Evolutionary conservation across 768 basidiomycete species (phyloP).

Genomic region (Exsudoporus frostii): DNA sequence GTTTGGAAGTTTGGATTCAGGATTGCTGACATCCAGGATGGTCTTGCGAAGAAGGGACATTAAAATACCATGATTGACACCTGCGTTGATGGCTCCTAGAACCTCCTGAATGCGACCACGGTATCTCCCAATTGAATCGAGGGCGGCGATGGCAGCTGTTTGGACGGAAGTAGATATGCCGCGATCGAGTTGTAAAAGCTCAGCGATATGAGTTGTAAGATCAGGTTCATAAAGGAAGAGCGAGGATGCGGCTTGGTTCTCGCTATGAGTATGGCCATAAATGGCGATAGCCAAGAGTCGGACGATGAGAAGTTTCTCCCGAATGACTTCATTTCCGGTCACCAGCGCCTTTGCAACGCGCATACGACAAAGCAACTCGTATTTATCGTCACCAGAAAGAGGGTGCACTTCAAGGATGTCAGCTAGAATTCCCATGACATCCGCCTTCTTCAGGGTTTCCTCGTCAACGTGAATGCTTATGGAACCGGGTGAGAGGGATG

Average conservation of each 20-base stretch:
- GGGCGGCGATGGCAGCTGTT: constrained; percentile 80
- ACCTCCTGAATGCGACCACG: constrained; percentile 83
- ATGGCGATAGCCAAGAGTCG: constrained; percentile 87
- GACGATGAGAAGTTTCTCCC: constrained; percentile 77
- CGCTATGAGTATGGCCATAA: constrained; percentile 83
- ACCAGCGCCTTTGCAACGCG: constrained; percentile 72
- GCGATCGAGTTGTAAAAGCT: constrained; percentile 79
- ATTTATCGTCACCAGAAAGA: constrained; percentile 80
- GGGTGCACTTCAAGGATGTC: constrained; percentile 65
- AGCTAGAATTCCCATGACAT: constrained; percentile 73
- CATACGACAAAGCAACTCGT: constrained; percentile 84
- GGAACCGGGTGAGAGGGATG: constrained; percentile 43
- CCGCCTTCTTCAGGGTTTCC: constrained; percentile 54
- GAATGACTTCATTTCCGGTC: constrained; percentile 53
- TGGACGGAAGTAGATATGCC: constrained; percentile 71
- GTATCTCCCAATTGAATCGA: constrained; percentile 88
- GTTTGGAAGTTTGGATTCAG: constrained; percentile 64
- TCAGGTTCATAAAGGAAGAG: constrained; percentile 96
- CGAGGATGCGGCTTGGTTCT: constrained; percentile 72
- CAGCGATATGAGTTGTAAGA: constrained; percentile 82
- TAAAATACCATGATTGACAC: constrained; percentile 92
- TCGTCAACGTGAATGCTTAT: constrained; percentile 62
- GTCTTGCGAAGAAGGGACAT: constrained; percentile 87
- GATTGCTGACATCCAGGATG: constrained; percentile 64
- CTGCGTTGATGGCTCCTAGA: constrained; percentile 86